A percentile compares a stretch with the other conserved stretches of the same genome.
Evolutionary conservation across 805 yeast species (phyloP).

Genomic region (Zygosaccharomyces bailii): DNA sequence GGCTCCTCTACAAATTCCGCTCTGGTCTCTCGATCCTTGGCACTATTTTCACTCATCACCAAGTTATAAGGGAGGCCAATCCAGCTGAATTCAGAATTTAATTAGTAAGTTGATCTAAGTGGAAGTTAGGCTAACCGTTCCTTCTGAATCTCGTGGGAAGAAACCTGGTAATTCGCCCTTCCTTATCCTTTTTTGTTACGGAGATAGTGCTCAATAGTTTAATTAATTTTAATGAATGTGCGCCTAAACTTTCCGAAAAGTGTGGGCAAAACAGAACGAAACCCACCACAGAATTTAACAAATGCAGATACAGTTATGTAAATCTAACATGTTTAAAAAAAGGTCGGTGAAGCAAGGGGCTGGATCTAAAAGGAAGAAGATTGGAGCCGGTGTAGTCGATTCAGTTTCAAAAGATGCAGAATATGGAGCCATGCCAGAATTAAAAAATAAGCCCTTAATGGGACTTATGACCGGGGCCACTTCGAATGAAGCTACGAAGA

Average conservation of each 20-base stretch:
- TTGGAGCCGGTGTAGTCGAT: not conserved
- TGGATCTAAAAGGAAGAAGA: constrained; percentile 18
- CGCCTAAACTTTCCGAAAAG: not conserved
- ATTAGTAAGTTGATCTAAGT: not conserved
- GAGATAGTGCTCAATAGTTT: not conserved
- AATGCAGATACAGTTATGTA: no score
- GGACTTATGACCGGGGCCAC: not conserved
- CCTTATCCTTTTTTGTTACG: not conserved
- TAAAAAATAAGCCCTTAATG: not conserved
- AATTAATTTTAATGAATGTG: not conserved
- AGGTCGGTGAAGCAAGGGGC: constrained; percentile 15
- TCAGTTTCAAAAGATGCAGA: not conserved
- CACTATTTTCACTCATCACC: constrained; percentile 20
- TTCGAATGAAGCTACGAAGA: not conserved
- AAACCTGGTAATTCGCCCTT: not conserved
- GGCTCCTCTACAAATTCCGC: constrained; percentile 31
- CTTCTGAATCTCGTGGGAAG: not conserved
- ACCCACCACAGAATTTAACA: no score
- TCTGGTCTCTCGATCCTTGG: constrained; percentile 25
- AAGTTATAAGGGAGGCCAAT: constrained; percentile 3
- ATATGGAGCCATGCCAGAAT: constrained; percentile 4
- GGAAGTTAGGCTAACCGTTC: not conserved
- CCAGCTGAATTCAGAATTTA: not conserved
- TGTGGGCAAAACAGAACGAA: no score
- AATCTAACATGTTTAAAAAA: constrained; percentile 32